A percentile compares a stretch with the other conserved stretches of the same genome.
These are phyloP conservation scores for Gossypium herbaceum DNA, from an alignment of 345 rosid genomes.

Conservation along the genomic window DNA sequence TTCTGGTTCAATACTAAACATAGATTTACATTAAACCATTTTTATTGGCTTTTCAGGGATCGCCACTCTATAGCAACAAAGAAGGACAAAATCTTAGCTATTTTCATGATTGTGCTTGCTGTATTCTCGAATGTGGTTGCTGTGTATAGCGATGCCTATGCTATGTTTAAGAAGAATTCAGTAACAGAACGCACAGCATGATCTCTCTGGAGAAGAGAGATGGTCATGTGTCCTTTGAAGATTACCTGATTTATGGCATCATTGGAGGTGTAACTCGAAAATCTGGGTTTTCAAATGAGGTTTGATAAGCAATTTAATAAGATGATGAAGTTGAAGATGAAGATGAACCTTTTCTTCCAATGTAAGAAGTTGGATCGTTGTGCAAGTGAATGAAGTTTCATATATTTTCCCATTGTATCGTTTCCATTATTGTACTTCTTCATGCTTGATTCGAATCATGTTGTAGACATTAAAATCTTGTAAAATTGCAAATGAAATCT, in stretches of 20 bases:
- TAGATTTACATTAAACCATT: not conserved
- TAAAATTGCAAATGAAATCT: not conserved
- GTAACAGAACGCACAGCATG: slow-evolving; percentile 5
- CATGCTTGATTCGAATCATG: not conserved
- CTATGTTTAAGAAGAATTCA: slow-evolving; percentile 35
- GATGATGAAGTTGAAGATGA: not conserved
- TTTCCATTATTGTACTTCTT: not conserved
- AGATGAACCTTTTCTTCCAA: not conserved
- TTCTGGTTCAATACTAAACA: not conserved
- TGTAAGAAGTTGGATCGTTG: not conserved
- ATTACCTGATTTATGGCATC: not conserved
- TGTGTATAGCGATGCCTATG: slow-evolving; percentile 70
- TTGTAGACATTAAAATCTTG: not conserved
- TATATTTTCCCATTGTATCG: not conserved
- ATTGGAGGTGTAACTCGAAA: not conserved
- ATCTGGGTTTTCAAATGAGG: slow-evolving; percentile 5
- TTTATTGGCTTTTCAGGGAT: slow-evolving; percentile 48
- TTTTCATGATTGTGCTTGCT: slow-evolving; percentile 72
- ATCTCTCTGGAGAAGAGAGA: not conserved
- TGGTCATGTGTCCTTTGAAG: not conserved
- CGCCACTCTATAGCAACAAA: slow-evolving; percentile 63
- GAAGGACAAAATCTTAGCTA: slow-evolving; percentile 55
- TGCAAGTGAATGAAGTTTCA: not conserved
- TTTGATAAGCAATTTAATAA: not conserved
- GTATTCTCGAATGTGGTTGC: slow-evolving; percentile 73